Base-by-base conservation (phyloP, 805 yeast genomes). In the Brettanomyces naardenensis region DNA sequence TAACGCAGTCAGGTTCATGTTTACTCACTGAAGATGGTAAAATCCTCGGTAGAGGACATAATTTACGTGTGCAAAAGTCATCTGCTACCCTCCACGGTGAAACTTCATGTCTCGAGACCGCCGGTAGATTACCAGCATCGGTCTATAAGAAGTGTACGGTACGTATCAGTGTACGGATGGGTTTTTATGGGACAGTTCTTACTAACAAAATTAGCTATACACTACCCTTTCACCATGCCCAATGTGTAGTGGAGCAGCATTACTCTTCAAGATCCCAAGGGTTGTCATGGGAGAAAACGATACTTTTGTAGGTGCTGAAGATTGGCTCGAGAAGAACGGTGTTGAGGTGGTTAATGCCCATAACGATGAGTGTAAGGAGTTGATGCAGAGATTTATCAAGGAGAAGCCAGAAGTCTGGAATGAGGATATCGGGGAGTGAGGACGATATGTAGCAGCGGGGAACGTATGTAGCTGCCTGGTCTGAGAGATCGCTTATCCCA, bases 241-340 rank as follows among this genome's bases (percentile, higher is more conserved):
- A 48, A 90, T 90, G 97, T 90, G 97, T 58, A 75, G 92, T 4
- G 97, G 97, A 17, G 95, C 97, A 5, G 83, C 90, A 45, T 53
- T 90, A 37, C 67, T 90, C 69, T 90, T 88, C 62, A 95, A 95
- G 29, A 72, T 90, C 48, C 79, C 80, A 51, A 71, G 97, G 45
- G 81, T 86, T 30, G 97, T 90, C 0, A 51, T 88, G 59, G 96
- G 96, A 22, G 98, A 90, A 57, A 88, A 88, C 61, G 73, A 63
- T 39, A 90, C 81, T 22, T 90, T 83, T 49, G 48, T 69, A 25
- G 96, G 97, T 10, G 95, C 85, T 20, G 97, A 90, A 57, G 82
- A 78, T 31, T 77, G 78, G 57, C 67, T 90, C 50, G 55, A 58
- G 44, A 53, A 69, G 4, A 67, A 80, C 48, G 95, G 94, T 14